A percentile compares a stretch with the other conserved stretches of the same genome.
Evolutionary conservation across 768 basidiomycete genomes (phyloP).

Genomic region (Naematelia encephala): DNA sequence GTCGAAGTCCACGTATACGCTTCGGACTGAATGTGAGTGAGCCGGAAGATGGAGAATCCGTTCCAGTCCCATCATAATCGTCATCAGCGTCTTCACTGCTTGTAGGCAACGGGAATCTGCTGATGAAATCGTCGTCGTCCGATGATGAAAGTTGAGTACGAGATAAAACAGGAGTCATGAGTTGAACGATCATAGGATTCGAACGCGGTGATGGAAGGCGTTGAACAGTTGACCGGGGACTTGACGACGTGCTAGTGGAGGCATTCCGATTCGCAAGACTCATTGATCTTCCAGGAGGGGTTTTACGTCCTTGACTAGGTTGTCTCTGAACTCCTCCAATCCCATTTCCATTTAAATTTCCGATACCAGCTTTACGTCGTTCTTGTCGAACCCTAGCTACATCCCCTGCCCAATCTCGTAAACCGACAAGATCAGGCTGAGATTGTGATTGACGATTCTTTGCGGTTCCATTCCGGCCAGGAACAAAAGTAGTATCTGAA

Average conservation of each 20-base stretch:
- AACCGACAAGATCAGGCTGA: slow-evolving; percentile 28
- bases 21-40: slow-evolving; percentile 32
- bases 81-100: slow-evolving; percentile 42
- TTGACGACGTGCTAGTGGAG: background rate
- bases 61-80: slow-evolving; percentile 28
- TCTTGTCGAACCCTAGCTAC: slow-evolving; percentile 14
- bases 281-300: background rate
- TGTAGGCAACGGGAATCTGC: background rate
- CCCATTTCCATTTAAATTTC: background rate
- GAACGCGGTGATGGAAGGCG: slow-evolving; percentile 14
- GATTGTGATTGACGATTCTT: slow-evolving; percentile 15
- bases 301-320: background rate
- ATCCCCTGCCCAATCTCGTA: slow-evolving; percentile 31
- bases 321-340: background rate
- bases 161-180: slow-evolving; percentile 12
- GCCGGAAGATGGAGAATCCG: slow-evolving; percentile 33
- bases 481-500: slow-evolving; percentile 31
- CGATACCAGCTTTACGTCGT: background rate
- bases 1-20: slow-evolving; percentile 9
- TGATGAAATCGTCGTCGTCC: background rate
- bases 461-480: slow-evolving; percentile 12
- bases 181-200: slow-evolving; percentile 1
- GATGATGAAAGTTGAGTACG: background rate
- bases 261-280: background rate
- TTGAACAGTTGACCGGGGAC: slow-evolving; percentile 1